A percentile compares a stretch with the other conserved stretches of the same genome.
phyloP scores from a whole-genome alignment of 2,329 filamentous ascomycete species.

The Talaromyces sp. region DNA sequence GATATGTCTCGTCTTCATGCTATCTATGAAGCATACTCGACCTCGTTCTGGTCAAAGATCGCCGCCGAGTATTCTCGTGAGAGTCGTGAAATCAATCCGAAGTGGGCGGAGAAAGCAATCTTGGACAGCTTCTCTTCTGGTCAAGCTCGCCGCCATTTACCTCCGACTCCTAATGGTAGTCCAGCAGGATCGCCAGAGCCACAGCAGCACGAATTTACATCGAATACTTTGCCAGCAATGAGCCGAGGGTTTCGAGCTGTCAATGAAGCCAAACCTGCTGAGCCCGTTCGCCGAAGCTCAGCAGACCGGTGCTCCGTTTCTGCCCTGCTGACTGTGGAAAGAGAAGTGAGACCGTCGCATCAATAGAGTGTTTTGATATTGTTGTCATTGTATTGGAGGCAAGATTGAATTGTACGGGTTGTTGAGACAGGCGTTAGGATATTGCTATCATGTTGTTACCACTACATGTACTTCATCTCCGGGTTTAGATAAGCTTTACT shows the following conservation, averaged over 20 bases:
- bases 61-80: slow-evolving; percentile 61
- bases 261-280: slow-evolving; percentile 14
- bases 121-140: slow-evolving; percentile 18
- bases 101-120: slow-evolving; percentile 26
- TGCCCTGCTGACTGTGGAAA: slow-evolving; percentile 23
- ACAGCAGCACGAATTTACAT: slow-evolving; percentile 13
- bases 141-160: slow-evolving; percentile 17
- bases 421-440: slow-evolving; percentile 3
- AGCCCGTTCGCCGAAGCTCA: slow-evolving; percentile 16
- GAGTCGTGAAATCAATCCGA: slow-evolving; percentile 16
- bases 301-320: slow-evolving; percentile 26
- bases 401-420: background rate
- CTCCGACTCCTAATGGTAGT: slow-evolving; percentile 24
- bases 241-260: slow-evolving; percentile 22
- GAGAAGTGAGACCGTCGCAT: slow-evolving; percentile 20
- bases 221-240: slow-evolving; percentile 1
- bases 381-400: background rate
- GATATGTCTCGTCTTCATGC: slow-evolving; percentile 64
- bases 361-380: background rate
- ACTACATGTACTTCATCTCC: background rate
- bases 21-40: slow-evolving; percentile 67
- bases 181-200: slow-evolving; percentile 20
- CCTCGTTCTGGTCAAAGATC: slow-evolving; percentile 68
- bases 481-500: background rate
- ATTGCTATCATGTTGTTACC: background rate